Base-by-base conservation (phyloP, 1,284 basidiomycete species). In the Stygiomarasmius scandens region DNA sequence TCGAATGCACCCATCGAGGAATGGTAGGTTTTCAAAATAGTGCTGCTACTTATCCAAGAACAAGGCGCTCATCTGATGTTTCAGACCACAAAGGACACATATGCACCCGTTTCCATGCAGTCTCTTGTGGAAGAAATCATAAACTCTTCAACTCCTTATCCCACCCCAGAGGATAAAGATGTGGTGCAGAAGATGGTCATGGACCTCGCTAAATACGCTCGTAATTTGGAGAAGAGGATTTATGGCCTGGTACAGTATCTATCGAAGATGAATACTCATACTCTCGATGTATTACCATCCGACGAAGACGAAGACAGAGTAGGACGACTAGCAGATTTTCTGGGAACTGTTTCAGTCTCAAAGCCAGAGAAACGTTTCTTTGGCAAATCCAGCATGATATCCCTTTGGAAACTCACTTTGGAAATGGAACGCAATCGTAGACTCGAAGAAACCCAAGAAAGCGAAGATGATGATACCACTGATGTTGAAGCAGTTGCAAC, bases 91-190 rank as follows among this genome's bases (percentile, higher is more conserved):
- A 4, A 19, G n/a, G 16, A 19, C 16, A n/a, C 4, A 12, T 41
- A 41, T n/a, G 6, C 38, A 5, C 14, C 38, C 38, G 16, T 41
- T 19, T 41, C 54, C 14, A 34, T 51, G 3, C 56, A 54, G 46
- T 29, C 22, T 27, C 52, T 54, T 10, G 61, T 64, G 23, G 55
- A 55, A 5, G 60, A 58, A n/a, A 64, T 64, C 22, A 49, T 64
- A n/a, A 60, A 60, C 16, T 53, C 54, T 55, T 58, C 59, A 14
- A 49, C 48, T 3, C 54, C 60, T 0, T 64, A 60, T 53, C 24
- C 54, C 43, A 47, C 59, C 4, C 63, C 63, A 8, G 38, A 59
- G 44, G 61, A 61, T 9, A 16, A 56, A 2, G 55, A 57, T 14
- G 29, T 49, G 19, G 27, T 61, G 9, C 32, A 58, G 45, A 41